Evolutionary conservation across 768 basidiomycete species (phyloP), one percentile per base, ranked within the genome.

Genomic region (Gautieria morchelliformis): DNA sequence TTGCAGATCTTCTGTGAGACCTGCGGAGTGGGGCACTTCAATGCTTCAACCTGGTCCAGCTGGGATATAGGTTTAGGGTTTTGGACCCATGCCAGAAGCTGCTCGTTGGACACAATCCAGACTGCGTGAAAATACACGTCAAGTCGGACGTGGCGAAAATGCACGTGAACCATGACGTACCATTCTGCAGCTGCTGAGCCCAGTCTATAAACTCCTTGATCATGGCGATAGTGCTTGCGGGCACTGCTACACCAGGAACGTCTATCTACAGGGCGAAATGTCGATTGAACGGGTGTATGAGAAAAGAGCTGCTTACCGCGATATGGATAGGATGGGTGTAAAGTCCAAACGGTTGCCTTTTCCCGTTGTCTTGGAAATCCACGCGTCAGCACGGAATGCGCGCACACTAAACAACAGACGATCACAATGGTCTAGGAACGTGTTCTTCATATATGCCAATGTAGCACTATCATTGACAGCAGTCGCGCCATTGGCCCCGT

Each of bases 251-350:
- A 51, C 85, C 85, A 17, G 87, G 85, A 59, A 52, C 35, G 20
- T 52, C 51, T 7, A 32, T 54, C 30, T 9, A 33, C 40, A 7
- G 53, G 10, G 30, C 17, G 33, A n/a, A 19, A 47, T n/a, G 41
- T 27, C 22, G 24, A 19, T 75, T 61, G 52, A 60, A 44, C 5
- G 50, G 27, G 49, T 45, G 22, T 42, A 10, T 61, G 20, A 10
- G 30, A 64, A 56, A 56, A 20, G 9, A 9, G 58, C 32, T 42
- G 66, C 76, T 53, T 57, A 81, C 82, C 41, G 85, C 78, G 48
- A 87, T 66, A 71, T 89, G 86, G 65, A 90, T 85, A 32, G 87
- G 87, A 68, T 91, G 89, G 1, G 85, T 85, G 67, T 89, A 91
- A 27, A 90, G 73, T 46, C 89, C 89, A 58, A 90, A 80, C 0